These are phyloP conservation scores for Cercospora sesami DNA, from an alignment of 2,329 filamentous ascomycete species.

Conservation along the genomic window DNA sequence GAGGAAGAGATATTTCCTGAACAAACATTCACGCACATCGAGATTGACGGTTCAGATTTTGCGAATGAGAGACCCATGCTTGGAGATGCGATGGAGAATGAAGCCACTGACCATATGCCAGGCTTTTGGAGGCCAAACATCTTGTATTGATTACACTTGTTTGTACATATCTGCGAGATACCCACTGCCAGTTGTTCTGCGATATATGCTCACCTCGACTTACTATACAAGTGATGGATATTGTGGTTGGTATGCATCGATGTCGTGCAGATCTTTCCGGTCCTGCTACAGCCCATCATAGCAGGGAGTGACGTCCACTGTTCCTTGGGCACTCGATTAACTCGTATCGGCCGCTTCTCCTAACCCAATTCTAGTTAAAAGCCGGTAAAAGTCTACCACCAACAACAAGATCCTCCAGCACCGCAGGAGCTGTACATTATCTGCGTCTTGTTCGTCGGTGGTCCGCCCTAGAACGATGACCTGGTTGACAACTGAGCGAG, in stretches of 20 bases:
- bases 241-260: too few species aligned
- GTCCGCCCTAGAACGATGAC: background rate
- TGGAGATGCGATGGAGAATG: background rate
- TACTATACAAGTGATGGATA: too few species aligned
- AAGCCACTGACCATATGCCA: conserved; percentile 28
- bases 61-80: background rate
- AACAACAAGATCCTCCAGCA: too few species aligned
- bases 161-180: background rate
- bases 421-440: background rate
- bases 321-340: too few species aligned
- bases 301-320: too few species aligned
- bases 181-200: background rate
- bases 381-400: too few species aligned
- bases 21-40: background rate
- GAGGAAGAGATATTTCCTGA: background rate
- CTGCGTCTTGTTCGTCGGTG: background rate
- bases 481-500: background rate
- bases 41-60: background rate
- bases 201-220: background rate
- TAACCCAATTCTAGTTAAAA: too few species aligned
- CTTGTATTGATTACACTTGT: conserved; percentile 43
- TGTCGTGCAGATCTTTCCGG: too few species aligned
- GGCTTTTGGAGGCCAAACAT: conserved; percentile 50
- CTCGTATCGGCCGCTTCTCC: too few species aligned
- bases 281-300: too few species aligned